Evolutionary conservation across 2,329 filamentous ascomycete species (phyloP).

Genomic region (Paraconiothyrium sp.): DNA sequence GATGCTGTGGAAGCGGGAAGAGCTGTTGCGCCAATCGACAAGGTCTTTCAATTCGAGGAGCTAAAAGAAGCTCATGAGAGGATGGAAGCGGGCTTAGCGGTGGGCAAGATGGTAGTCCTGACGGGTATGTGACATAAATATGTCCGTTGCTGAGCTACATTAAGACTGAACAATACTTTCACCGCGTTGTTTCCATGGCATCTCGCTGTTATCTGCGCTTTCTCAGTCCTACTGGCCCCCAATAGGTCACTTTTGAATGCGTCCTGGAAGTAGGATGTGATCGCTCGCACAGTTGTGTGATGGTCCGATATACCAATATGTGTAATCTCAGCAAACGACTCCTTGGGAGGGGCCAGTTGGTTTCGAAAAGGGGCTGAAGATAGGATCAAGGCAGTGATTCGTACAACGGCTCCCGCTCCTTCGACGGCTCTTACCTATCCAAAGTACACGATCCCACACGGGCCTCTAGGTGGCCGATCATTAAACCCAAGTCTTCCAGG

Average conservation of each 20-base stretch:
- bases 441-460: not conserved
- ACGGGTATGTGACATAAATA: not conserved
- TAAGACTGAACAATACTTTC: not conserved
- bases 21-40: constrained; percentile 9
- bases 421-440: not conserved
- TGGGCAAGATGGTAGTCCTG: constrained; percentile 14
- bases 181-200: not conserved
- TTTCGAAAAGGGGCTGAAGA: not conserved
- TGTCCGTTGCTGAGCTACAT: not conserved
- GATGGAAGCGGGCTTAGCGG: constrained; percentile 6
- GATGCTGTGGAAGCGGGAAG: constrained; percentile 7
- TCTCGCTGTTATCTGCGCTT: not conserved
- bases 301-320: not conserved
- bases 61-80: constrained; percentile 12
- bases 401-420: not conserved
- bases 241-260: not conserved
- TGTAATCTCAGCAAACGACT: not conserved
- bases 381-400: not conserved
- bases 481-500: not conserved
- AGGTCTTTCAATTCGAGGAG: constrained; percentile 9
- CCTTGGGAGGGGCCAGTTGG: not conserved
- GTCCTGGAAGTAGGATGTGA: not conserved
- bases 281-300: not conserved
- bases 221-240: not conserved
- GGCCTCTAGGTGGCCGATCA: not conserved